phyloP scores from a whole-genome alignment of 352 stramenopile genomes.

The Globisporangium rhizosaccharum region DNA sequence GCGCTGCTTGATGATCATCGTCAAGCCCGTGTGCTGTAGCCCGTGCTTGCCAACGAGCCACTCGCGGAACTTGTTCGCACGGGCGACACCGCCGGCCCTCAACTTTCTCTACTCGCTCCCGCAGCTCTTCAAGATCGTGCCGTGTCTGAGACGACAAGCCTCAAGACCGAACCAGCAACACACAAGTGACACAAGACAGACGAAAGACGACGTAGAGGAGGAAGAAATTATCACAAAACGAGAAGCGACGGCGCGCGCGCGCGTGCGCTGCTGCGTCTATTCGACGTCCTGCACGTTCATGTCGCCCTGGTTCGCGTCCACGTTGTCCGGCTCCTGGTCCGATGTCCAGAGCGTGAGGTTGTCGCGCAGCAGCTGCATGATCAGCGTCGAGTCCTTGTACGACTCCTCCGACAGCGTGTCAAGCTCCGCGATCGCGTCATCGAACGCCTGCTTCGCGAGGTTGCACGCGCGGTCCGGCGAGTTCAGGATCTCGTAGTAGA shows the following conservation, averaged over 20 bases:
- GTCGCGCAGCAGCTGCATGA: constrained; percentile 99
- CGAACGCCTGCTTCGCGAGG: constrained; percentile 96
- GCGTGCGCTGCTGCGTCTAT: constrained; percentile 10
- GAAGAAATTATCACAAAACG: too few relatives aligned
- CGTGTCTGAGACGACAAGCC: constrained; percentile 96
- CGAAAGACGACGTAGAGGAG: too few relatives aligned
- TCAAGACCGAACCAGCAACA: too few relatives aligned
- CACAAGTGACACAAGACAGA: too few relatives aligned
- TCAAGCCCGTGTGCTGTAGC: constrained; percentile 95
- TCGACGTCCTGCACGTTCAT: constrained; percentile 99
- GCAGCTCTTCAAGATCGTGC: constrained; percentile 97
- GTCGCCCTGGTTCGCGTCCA: constrained; percentile 93
- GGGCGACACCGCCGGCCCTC: constrained; percentile 97
- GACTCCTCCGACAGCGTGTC: constrained; percentile 98
- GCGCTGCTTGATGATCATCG: constrained; percentile 99
- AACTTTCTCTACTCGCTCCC: constrained; percentile 99
- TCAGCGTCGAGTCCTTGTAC: constrained; percentile 99
- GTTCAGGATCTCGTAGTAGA: constrained; percentile 99
- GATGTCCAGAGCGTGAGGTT: constrained; percentile 98
- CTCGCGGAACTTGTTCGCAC: constrained; percentile 99
- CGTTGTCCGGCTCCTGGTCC: constrained; percentile 67
- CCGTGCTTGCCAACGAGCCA: constrained; percentile 97
- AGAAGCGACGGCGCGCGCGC: too few relatives aligned
- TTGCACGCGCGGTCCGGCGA: constrained; percentile 92
- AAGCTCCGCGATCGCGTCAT: constrained; percentile 99